Conservation (phyloP, 352 stramenopile genomes). For the Pythium sukuiense region DNA sequence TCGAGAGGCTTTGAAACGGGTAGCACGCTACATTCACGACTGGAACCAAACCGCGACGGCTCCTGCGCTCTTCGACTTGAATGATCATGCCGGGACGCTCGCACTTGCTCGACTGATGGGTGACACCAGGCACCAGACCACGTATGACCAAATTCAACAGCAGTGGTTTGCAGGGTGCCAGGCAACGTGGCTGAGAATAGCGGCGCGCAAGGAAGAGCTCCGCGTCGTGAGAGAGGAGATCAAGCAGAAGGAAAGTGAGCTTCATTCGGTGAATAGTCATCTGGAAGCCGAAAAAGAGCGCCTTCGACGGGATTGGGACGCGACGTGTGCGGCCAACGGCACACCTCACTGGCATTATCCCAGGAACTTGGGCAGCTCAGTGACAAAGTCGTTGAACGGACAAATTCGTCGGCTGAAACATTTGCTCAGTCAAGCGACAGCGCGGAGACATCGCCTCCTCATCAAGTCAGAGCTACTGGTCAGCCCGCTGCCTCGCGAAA, state of each 20-base stretch:
- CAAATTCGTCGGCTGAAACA: slow-evolving; percentile 13
- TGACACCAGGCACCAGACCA: slow-evolving; percentile 12
- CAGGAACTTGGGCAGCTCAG: too few relatives aligned
- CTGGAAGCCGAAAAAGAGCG: slow-evolving; percentile 7
- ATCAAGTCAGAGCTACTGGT: slow-evolving; percentile 32
- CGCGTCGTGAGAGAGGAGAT: slow-evolving; percentile 12
- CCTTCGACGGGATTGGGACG: slow-evolving; percentile 8
- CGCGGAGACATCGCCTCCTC: slow-evolving; percentile 10
- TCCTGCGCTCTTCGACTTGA: slow-evolving; percentile 17
- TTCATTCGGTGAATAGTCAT: not conserved
- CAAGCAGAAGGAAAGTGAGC: not conserved
- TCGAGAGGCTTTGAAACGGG: not conserved
- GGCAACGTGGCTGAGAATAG: slow-evolving; percentile 5
- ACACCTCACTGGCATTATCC: too few relatives aligned
- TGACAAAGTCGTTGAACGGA: not conserved
- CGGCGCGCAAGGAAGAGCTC: slow-evolving; percentile 2
- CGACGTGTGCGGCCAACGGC: too few relatives aligned
- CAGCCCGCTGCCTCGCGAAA: slow-evolving; percentile 35
- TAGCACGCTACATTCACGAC: not conserved
- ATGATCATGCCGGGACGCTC: slow-evolving; percentile 12
- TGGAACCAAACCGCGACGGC: slow-evolving; percentile 1
- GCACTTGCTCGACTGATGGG: slow-evolving; percentile 11
- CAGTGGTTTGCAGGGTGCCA: slow-evolving; percentile 2
- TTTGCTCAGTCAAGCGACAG: slow-evolving; percentile 25
- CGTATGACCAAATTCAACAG: slow-evolving; percentile 7